Evolutionary conservation across 768 basidiomycete genomes (phyloP), one percentile per base, ranked within the genome.

Genomic region (Tylopilus intermedius): DNA sequence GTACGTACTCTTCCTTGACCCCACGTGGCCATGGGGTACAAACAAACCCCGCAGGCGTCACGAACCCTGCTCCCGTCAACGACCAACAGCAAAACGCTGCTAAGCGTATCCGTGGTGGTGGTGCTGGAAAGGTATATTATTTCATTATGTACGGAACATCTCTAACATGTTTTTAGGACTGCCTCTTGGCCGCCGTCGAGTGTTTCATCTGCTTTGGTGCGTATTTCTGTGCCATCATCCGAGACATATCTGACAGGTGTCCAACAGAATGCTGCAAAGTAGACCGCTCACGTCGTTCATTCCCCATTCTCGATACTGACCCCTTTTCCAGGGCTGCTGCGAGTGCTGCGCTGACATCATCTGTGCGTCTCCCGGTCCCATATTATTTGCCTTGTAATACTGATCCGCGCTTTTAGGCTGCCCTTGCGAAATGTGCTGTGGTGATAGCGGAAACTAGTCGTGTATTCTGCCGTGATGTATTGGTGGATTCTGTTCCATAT

Each of bases 351-450:
- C 72, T n/a, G 86, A 88, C 61, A 87, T 88, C 59, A 58, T 88
- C 41, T 89, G 86, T 88, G 64, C 66, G 86, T 62, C 27, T 8
- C 9, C 15, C n/a, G 7, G 26, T 27, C 2, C 11, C 2, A n/a
- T 30, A 30, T 2, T 2, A 6, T 15, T 2, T 30, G 4, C 13
- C 15, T 18, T 22, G 8, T 11, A 44, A 7, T 27, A 3, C 55
- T 64, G 39, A 58, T 8, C 8, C n/a, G 3, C 27, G 9, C 4
- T 1, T 48, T 5, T 56, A 88, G 86, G 86, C 69, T 88, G 85
- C 76, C 86, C 86, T 8, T 88, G 86, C 74, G 86, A 88, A 72
- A 80, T 87, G 79, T 82, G 80, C 66, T 88, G 84, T 65, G 73
- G 43, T 50, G 39, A 6, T 4, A 11, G n/a, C 35, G 18, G 11